These are phyloP conservation scores for Tilletia walkeri DNA, from an alignment of 1,284 basidiomycete species.

Conservation along the genomic window DNA sequence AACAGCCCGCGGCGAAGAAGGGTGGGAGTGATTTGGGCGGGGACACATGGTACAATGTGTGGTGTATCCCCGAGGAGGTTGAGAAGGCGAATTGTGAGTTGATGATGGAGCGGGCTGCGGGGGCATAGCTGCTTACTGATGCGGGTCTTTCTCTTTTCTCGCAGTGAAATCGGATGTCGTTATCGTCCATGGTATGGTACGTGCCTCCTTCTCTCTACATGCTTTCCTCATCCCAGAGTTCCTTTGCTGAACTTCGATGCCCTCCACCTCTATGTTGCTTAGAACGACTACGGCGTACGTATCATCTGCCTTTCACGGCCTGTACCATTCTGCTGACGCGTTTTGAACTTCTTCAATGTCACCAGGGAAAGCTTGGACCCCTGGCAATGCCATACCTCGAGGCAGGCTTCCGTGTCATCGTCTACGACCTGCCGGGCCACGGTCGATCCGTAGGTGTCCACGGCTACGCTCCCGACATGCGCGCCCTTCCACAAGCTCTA, in stretches of 20 bases:
- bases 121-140: no score
- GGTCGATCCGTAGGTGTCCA: conserved; percentile 57
- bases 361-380: conserved; percentile 54
- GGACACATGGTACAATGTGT: conserved; percentile 38
- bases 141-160: background rate
- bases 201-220: background rate
- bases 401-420: conserved; percentile 60
- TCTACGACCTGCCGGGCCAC: conserved; percentile 60
- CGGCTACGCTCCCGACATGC: conserved; percentile 58
- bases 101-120: no score
- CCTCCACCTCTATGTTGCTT: background rate
- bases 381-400: conserved; percentile 58
- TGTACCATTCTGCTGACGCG: background rate
- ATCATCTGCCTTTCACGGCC: background rate
- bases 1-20: background rate
- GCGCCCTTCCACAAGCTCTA: conserved; percentile 58
- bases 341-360: background rate
- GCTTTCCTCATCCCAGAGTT: background rate
- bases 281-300: conserved; percentile 18
- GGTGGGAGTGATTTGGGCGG: background rate
- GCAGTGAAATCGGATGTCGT: conserved; percentile 42
- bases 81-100: conserved; percentile 28
- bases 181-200: conserved; percentile 45
- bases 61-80: conserved; percentile 35
- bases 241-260: background rate